phyloP scores from a whole-genome alignment of 192 early-diverging fungal species.

The Backusella liffmaniae region DNA sequence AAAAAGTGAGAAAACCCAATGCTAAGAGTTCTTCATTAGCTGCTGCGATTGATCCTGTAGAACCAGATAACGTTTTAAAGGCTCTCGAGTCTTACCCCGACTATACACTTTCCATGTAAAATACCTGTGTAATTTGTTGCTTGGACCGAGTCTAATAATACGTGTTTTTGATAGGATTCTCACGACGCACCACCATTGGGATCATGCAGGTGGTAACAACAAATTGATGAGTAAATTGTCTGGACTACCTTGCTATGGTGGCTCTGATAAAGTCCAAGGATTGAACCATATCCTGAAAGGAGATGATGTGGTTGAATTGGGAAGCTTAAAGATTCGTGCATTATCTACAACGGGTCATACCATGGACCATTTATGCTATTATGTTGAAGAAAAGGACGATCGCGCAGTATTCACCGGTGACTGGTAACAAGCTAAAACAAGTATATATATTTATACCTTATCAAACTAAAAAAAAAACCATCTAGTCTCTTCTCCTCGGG shows the following conservation, averaged over 20 bases:
- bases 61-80: conserved; percentile 30
- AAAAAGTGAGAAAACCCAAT: neutral
- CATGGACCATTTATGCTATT: conserved; percentile 32
- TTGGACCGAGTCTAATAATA: neutral
- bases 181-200: conserved; percentile 42
- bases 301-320: conserved; percentile 21
- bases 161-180: conserved; percentile 25
- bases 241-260: conserved; percentile 26
- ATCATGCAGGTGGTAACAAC: conserved; percentile 41
- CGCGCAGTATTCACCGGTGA: conserved; percentile 36
- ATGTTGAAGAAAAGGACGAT: conserved; percentile 26
- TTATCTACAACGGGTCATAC: conserved; percentile 35
- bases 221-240: conserved; percentile 11
- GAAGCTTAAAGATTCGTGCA: conserved; percentile 23
- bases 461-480: no score
- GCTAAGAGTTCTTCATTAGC: conserved; percentile 10
- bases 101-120: conserved; percentile 22
- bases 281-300: conserved; percentile 21
- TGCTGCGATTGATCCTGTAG: conserved; percentile 34
- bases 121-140: neutral
- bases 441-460: no score
- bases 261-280: conserved; percentile 19
- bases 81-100: conserved; percentile 27
- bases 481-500: conserved; percentile 47
- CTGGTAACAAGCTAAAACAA: neutral